Evolutionary conservation across 768 basidiomycete genomes (phyloP).

Genomic region (Rhizopogon vinicolor): DNA sequence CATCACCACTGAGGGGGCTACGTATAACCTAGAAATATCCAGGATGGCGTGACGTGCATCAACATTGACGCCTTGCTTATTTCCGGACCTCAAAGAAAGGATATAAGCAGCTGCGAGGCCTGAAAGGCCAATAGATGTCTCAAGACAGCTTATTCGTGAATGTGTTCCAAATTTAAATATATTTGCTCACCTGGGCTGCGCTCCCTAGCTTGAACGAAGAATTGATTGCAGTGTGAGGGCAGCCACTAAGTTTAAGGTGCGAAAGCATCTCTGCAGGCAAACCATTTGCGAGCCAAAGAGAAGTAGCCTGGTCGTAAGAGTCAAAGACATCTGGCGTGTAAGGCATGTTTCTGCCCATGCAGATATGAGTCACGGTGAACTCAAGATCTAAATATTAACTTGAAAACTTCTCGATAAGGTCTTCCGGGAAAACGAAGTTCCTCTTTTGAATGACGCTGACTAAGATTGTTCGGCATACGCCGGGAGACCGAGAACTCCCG

Average conservation of each 20-base stretch:
- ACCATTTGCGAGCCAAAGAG: constrained; percentile 37
- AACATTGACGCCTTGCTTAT: constrained; percentile 44
- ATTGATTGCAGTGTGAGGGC: constrained; percentile 40
- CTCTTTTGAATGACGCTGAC: neutral
- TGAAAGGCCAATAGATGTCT: constrained; percentile 47
- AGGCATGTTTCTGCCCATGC: neutral
- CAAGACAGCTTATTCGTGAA: neutral
- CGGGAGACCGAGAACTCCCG: constrained; percentile 29
- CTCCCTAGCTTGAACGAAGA: constrained; percentile 53
- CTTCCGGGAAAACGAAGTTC: neutral
- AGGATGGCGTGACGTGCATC: constrained; percentile 53
- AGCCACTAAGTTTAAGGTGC: constrained; percentile 30
- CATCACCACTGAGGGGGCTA: neutral
- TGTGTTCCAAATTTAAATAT: neutral
- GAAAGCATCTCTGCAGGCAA: constrained; percentile 35
- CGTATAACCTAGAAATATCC: constrained; percentile 41
- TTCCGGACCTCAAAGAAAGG: constrained; percentile 40
- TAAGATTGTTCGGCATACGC: constrained; percentile 11
- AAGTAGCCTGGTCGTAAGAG: constrained; percentile 9
- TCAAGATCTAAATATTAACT: too few species aligned
- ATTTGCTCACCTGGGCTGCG: constrained; percentile 43
- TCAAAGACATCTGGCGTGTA: neutral
- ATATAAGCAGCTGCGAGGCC: constrained; percentile 51
- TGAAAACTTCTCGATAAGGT: too few species aligned
- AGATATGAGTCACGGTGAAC: too few species aligned